Evolutionary conservation across 2,329 filamentous ascomycete species (phyloP).

Genomic region (Xylariaceae sp.): DNA sequence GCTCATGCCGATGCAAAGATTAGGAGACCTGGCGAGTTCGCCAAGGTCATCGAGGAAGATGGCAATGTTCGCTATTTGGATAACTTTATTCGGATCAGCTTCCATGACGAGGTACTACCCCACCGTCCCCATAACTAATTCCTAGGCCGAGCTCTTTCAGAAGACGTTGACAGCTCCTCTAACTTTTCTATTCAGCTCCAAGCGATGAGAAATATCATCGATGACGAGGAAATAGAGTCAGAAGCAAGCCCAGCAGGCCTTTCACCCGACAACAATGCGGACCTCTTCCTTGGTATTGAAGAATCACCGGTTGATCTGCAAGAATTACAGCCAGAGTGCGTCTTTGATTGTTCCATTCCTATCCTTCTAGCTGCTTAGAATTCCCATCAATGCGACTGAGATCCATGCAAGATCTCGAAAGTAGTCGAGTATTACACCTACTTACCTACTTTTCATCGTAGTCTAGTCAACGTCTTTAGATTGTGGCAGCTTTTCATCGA

Average conservation of each 20-base stretch:
- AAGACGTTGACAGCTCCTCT: not conserved
- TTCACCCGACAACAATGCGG: conserved; percentile 24
- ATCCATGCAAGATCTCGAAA: too few species aligned
- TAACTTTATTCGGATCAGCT: conserved; percentile 28
- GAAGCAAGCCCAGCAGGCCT: conserved; percentile 10
- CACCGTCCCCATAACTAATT: too few species aligned
- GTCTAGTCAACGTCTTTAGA: conserved; percentile 51
- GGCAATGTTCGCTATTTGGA: conserved; percentile 30
- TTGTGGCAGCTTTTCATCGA: conserved; percentile 62
- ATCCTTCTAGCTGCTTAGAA: too few species aligned
- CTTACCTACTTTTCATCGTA: conserved; percentile 9
- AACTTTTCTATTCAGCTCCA: conserved; percentile 17
- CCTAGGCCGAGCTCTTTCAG: too few species aligned
- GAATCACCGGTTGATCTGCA: conserved; percentile 19
- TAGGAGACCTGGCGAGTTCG: not conserved
- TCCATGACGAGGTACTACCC: conserved; percentile 26
- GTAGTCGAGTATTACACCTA: not conserved
- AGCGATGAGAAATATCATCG: conserved; percentile 27
- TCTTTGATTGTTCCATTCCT: not conserved
- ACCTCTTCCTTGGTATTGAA: conserved; percentile 27
- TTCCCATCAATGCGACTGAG: too few species aligned
- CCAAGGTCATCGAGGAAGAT: conserved; percentile 26
- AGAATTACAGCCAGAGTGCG: conserved; percentile 28
- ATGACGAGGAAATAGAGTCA: conserved; percentile 25
- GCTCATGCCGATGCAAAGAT: not conserved